Evolutionary conservation across 768 basidiomycete genomes (phyloP), one percentile per base, ranked within the genome.

Genomic region (Phaeotremella fagi): DNA sequence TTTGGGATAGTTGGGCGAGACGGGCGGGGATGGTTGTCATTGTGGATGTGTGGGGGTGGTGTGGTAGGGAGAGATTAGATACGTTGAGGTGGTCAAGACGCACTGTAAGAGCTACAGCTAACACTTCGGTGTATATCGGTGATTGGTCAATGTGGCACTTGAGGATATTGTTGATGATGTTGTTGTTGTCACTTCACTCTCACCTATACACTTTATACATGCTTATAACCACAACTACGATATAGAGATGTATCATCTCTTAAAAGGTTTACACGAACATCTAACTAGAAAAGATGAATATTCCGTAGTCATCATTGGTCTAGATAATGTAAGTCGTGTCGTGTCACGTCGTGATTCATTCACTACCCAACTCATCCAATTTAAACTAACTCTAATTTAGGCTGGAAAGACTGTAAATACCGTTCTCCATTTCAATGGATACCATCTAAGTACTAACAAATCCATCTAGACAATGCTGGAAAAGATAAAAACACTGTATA

Each of bases 401-500:
- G 70, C 70, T 0, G 66, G 70, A 15, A 71, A 71, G 60, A 71
- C 68, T 7, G 68, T 71, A 36, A n/a, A n/a, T n/a, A n/a, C n/a
- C n/a, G n/a, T n/a, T n/a, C n/a, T n/a, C n/a, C n/a, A n/a, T 41
- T 60, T 33, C 38, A 22, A 6, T 20, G 12, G 11, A 41, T 41
- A 9, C 38, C 20, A 12, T 7, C 12, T 22, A 54, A 16, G 51
- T 52, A 24, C 27, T 52, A 38, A 50, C 25, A 23, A 36, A 22
- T 24, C 0, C 0, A 35, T 61, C 9, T 33, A 91, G 88, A 90
- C 88, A 0, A 77, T 91, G 56, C 78, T 95, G 37, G 92, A 97
- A 78, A 87, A 85, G 73, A 91, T 97, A 53, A 98, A 97, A 79
- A 90, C 88, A 0, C 75, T 88, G 0, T 97, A 92, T 71, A 94